Conservation (phyloP, 2,329 filamentous ascomycete species). For the Emergomyces pasteurianus region DNA sequence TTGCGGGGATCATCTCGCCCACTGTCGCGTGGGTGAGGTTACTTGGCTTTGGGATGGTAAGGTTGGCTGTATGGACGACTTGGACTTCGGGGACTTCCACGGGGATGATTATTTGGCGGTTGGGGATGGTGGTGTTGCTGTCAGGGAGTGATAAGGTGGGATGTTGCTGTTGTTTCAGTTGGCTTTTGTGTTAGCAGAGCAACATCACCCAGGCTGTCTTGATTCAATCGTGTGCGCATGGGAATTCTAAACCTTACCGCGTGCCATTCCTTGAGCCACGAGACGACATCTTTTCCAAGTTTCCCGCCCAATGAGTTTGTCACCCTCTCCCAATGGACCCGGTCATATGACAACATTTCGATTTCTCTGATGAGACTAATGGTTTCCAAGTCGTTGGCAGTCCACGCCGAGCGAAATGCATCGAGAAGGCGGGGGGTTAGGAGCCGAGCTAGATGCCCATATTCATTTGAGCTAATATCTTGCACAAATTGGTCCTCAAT, state of each 20-base stretch:
- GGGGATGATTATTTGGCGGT: conserved; percentile 65
- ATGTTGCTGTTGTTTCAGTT: conserved; percentile 23
- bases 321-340: conserved; percentile 42
- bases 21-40: conserved; percentile 17
- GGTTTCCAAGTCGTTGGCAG: conserved; percentile 40
- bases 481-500: conserved; percentile 35
- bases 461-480: conserved; percentile 37
- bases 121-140: conserved; percentile 26
- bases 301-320: conserved; percentile 39
- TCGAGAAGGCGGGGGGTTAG: conserved; percentile 40
- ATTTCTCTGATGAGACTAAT: conserved; percentile 44
- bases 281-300: conserved; percentile 29
- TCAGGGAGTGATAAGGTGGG: conserved; percentile 21
- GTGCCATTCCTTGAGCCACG: conserved; percentile 39
- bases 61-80: conserved; percentile 62
- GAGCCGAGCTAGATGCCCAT: conserved; percentile 37
- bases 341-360: conserved; percentile 39
- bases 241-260: conserved; percentile 27
- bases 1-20: conserved; percentile 36
- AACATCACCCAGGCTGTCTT: not conserved
- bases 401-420: conserved; percentile 34
- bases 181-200: conserved; percentile 5
- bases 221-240: not conserved
- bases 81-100: conserved; percentile 79
- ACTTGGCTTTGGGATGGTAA: conserved; percentile 22